Evolutionary conservation across 2,329 filamentous ascomycete species (phyloP), one percentile per base, ranked within the genome.

Genomic region (Claviceps sp.): DNA sequence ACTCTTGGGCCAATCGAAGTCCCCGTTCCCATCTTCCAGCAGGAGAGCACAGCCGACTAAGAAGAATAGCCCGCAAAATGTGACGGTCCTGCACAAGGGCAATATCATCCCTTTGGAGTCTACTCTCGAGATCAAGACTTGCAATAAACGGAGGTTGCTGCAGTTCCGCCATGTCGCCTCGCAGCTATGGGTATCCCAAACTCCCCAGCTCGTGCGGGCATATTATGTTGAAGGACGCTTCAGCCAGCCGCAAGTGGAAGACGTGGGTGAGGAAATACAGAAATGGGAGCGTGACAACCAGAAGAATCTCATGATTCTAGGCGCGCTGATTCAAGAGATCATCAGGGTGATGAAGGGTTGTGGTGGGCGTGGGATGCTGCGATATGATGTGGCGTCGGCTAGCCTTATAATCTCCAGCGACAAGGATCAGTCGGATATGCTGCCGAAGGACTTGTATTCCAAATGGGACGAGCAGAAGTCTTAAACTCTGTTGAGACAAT

Each of bases 171-270:
- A 72, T 4, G 57, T 72, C 37, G 62, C 62, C 26, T 53, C 69
- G 2, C 70, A 73, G 59, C 63, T 75, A 26, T 75, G 71, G 71
- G 55, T 65, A 13, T 73, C 69, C 4, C 71, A 75, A 59, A 75
- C 72, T 1, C 67, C 68, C 0, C 71, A 70, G 42, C 68, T 75
- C 37, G 69, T 74, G n/a, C 65, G 67, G 37, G 72, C 70, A 0
- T 71, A 72, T 55, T 68, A 74, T 54, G 45, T 56, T 2, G 52
- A 53, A 2, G 71, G 71, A 40, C 16, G 51, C 1, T 75, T 75
- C 54, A 16, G 52, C 7, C 30, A 43, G 16, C 60, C 64, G 42
- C 37, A 11, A 40, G 37, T 56, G 49, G 62, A 72, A 59, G 60
- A 72, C 55, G 61, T 72, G 13, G 46, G 56, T 3, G 37, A 18